A percentile compares a stretch with the other conserved stretches of the same genome.
phyloP scores from a whole-genome alignment of 345 rosid genomes.

The Psidium guajava region DNA sequence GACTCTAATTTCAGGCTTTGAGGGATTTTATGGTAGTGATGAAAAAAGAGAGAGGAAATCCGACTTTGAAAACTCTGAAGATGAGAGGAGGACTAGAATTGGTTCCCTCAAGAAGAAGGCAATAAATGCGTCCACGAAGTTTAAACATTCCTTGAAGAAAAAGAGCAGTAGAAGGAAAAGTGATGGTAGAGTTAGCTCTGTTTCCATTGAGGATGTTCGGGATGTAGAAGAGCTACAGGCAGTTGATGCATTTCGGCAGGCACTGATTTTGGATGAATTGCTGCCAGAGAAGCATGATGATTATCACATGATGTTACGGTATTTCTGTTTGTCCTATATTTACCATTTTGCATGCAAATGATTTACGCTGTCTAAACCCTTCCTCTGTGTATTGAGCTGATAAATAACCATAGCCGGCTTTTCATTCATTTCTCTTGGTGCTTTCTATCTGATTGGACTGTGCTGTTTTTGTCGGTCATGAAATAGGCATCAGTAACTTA shows the following conservation, averaged over 20 bases:
- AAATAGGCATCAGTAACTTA: not conserved
- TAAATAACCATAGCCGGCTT: not conserved
- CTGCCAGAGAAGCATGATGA: slow-evolving; percentile 71
- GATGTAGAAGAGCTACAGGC: slow-evolving; percentile 78
- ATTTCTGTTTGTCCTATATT: not conserved
- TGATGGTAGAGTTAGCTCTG: slow-evolving; percentile 90
- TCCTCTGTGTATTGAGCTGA: not conserved
- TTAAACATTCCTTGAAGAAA: slow-evolving; percentile 87
- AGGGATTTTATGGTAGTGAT: slow-evolving; percentile 80
- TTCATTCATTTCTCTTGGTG: not conserved
- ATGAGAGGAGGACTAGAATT: slow-evolving; percentile 90
- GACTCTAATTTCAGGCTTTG: slow-evolving; percentile 56
- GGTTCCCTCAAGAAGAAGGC: slow-evolving; percentile 95
- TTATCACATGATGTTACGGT: slow-evolving; percentile 96
- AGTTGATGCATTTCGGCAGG: slow-evolving; percentile 83
- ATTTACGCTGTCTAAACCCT: not conserved
- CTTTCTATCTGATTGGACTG: not conserved
- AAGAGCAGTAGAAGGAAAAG: slow-evolving; percentile 71
- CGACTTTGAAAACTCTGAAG: slow-evolving; percentile 97
- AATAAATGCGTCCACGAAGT: slow-evolving; percentile 73
- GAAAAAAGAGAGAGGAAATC: slow-evolving; percentile 90
- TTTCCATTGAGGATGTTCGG: slow-evolving; percentile 94
- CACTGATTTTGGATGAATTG: slow-evolving; percentile 79
- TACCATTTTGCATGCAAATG: not conserved
- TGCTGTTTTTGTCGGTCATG: not conserved